A percentile compares a stretch with the other conserved stretches of the same genome.
phyloP scores from a whole-genome alignment of 129 eudicot species.

The Arctium minus region DNA sequence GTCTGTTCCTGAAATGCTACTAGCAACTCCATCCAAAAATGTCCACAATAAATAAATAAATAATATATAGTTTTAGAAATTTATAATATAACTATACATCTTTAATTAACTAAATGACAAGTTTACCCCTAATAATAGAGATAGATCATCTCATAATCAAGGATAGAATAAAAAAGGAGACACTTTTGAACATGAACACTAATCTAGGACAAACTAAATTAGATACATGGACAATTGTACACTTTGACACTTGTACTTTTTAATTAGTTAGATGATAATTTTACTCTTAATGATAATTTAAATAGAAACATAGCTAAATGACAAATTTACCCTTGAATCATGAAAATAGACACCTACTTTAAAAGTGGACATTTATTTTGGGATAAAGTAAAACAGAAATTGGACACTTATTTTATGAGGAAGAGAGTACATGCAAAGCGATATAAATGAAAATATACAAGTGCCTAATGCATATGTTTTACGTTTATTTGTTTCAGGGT shows the following conservation, averaged over 20 bases:
- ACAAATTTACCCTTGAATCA: neutral
- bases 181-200: neutral
- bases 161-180: neutral
- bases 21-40: neutral
- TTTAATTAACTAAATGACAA: neutral
- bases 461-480: neutral
- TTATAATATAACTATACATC: neutral
- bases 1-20: neutral
- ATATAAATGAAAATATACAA: neutral
- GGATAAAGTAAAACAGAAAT: too few species aligned
- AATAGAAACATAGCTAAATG: neutral
- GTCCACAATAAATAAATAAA: neutral
- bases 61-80: neutral
- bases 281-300: too few species aligned
- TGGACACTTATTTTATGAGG: too few species aligned
- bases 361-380: too few species aligned
- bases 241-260: too few species aligned
- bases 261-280: too few species aligned
- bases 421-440: neutral
- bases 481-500: constrained; percentile 41
- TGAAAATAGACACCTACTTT: neutral
- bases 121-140: neutral
- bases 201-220: neutral
- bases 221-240: neutral
- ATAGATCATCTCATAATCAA: neutral